Evolutionary conservation across 2,329 filamentous ascomycete species (phyloP), one percentile per base, ranked within the genome.

Genomic region (Amauroascus verrucosus): DNA sequence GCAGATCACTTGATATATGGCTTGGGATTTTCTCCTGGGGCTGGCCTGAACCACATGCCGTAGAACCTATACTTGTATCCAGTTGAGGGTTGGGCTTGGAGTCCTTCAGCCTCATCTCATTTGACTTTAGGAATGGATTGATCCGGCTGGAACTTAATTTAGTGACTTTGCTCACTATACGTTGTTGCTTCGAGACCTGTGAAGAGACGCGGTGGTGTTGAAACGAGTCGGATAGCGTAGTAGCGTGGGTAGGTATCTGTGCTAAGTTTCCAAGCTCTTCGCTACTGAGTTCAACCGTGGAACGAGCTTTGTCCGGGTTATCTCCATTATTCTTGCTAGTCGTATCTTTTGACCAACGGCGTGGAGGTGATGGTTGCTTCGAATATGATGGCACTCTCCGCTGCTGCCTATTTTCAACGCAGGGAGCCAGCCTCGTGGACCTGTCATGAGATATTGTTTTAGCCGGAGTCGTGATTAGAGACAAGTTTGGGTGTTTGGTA

Each of bases 1-100:
- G 65, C 6, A 71, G 32, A 46, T 35, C 26, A 6, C 5, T 14
- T 5, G 33, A 28, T 28, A 30, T 26, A 1, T 30, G 18, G n/a
- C 41, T 38, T 37, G 50, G 38, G 18, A 3, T 18, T 18, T 22
- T 30, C 1, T 52, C 41, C 11, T 44, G 50, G 16, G 6, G n/a
- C 4, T 32, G 28, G 30, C 18, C 22, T n/a, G 50, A 40, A 8
- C 24, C 41, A 7, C 14, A 16, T 6, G 7, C 4, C 24, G 24
- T n/a, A 16, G 41, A 9, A 11, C 20, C 50, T 6, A 13, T 8
- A 18, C 32, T 52, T 14, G 50, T 46, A 20, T 46, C 45, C n/a
- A 46, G 18, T 6, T 11, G 28, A 18, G 46, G 41, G 14, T n/a
- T 37, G 8, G 43, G 46, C 2, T 9, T 48, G 2, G 18, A 9